A percentile compares a stretch with the other conserved stretches of the same genome.
These are phyloP conservation scores for Nidularia pulvinata DNA, from an alignment of 768 basidiomycete species.

Conservation along the genomic window DNA sequence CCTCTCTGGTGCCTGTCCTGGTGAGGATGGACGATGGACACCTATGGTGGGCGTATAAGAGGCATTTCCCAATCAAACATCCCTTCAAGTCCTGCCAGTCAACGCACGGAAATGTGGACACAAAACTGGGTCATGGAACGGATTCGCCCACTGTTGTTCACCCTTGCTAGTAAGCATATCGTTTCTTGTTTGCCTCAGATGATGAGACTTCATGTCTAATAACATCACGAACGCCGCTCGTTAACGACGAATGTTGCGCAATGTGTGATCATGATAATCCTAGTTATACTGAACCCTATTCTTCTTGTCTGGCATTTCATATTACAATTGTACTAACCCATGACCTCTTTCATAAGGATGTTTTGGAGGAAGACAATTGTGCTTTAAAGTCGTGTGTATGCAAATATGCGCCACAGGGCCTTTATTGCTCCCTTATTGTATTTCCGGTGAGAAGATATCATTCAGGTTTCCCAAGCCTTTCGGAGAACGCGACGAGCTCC, in stretches of 20 bases:
- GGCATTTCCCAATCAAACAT: too few relatives aligned
- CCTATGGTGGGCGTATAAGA: too few relatives aligned
- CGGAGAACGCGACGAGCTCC: conserved; percentile 23
- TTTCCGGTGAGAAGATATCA: background rate
- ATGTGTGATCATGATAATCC: conserved; percentile 16
- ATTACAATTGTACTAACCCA: background rate
- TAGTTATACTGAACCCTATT: conserved; percentile 18
- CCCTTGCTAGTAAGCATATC: background rate
- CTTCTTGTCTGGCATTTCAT: conserved; percentile 1
- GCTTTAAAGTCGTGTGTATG: background rate
- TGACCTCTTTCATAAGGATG: background rate
- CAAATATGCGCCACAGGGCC: background rate
- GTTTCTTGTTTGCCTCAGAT: background rate
- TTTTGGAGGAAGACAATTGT: background rate
- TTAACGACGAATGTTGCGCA: conserved; percentile 11
- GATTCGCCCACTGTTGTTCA: background rate
- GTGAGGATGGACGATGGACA: too few relatives aligned
- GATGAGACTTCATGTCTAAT: conserved; percentile 14
- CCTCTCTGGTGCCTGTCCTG: too few relatives aligned
- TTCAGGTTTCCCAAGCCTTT: background rate
- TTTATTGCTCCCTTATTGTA: background rate
- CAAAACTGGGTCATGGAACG: background rate
- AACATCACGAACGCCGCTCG: conserved; percentile 16
- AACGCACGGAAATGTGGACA: background rate
- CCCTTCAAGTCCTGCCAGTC: background rate